These are phyloP conservation scores for Aspergillus fijiensis DNA, from an alignment of 2,329 filamentous ascomycete species.

Conservation along the genomic window DNA sequence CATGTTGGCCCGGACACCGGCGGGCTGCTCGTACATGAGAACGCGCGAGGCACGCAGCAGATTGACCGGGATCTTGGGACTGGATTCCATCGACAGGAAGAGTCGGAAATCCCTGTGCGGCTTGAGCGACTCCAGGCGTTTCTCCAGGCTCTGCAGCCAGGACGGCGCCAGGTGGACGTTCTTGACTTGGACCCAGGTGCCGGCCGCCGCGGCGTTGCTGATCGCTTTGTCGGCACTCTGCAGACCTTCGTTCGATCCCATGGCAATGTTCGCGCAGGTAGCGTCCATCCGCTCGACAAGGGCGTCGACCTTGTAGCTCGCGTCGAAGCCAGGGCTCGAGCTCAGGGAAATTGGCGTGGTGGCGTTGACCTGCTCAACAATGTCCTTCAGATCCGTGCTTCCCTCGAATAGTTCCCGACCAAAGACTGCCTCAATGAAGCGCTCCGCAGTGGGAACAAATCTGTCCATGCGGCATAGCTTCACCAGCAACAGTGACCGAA, in stretches of 20 bases:
- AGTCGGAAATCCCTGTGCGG: slow-evolving; percentile 89
- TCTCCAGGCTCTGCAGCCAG: slow-evolving; percentile 96
- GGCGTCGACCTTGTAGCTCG: slow-evolving; percentile 97
- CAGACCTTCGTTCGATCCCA: slow-evolving; percentile 95
- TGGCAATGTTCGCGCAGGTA: slow-evolving; percentile 93
- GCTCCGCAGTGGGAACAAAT: slow-evolving; percentile 88
- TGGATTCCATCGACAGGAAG: slow-evolving; percentile 97
- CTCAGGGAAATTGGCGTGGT: slow-evolving; percentile 86
- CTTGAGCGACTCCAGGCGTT: slow-evolving; percentile 92
- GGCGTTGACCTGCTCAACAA: slow-evolving; percentile 79
- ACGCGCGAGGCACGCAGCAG: slow-evolving; percentile 88
- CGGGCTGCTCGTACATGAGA: slow-evolving; percentile 96
- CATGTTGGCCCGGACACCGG: slow-evolving; percentile 96
- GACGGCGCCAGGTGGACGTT: slow-evolving; percentile 95
- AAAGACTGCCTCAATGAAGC: slow-evolving; percentile 85
- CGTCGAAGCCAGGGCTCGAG: slow-evolving; percentile 95
- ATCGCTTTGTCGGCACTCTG: slow-evolving; percentile 95
- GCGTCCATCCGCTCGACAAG: slow-evolving; percentile 81
- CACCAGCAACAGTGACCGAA: slow-evolving; percentile 82
- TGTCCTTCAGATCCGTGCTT: slow-evolving; percentile 79
- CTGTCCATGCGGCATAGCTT: slow-evolving; percentile 95
- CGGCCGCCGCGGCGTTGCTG: slow-evolving; percentile 83
- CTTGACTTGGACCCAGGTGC: slow-evolving; percentile 97
- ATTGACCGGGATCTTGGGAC: slow-evolving; percentile 94
- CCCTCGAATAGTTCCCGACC: slow-evolving; percentile 78